These are phyloP conservation scores for Corrigiola litoralis DNA, from an alignment of 179 eudicot genomes.

Conservation along the genomic window DNA sequence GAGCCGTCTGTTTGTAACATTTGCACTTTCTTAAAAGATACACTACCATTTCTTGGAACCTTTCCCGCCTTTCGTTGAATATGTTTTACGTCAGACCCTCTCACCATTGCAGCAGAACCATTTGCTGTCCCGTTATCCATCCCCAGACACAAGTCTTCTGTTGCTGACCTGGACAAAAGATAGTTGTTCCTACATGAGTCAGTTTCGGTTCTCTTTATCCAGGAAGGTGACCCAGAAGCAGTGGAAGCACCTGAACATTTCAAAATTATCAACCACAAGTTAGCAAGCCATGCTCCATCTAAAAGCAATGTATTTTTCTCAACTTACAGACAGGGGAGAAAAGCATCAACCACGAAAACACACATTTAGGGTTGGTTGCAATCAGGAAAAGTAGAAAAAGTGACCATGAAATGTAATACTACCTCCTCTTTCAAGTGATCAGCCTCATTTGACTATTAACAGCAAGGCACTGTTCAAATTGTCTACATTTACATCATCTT, in stretches of 20 bases:
- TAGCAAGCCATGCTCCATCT: background rate
- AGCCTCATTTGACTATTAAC: too few relatives aligned
- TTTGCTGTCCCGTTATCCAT: slow-evolving; percentile 27
- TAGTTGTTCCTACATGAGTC: slow-evolving; percentile 25
- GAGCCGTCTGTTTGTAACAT: slow-evolving; percentile 39
- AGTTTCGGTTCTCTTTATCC: slow-evolving; percentile 38
- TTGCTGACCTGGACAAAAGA: slow-evolving; percentile 28
- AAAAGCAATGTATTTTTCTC: background rate
- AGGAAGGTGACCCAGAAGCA: slow-evolving; percentile 35
- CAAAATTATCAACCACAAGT: background rate
- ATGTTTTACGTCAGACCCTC: slow-evolving; percentile 47
- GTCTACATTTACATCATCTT: too few relatives aligned
- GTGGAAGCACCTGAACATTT: slow-evolving; percentile 17
- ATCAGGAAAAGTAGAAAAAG: too few relatives aligned
- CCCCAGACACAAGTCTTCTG: slow-evolving; percentile 28
- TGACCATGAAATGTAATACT: too few relatives aligned
- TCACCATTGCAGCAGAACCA: slow-evolving; percentile 24
- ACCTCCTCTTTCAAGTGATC: too few relatives aligned
- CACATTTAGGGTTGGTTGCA: too few relatives aligned
- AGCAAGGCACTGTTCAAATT: too few relatives aligned
- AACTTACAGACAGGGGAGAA: too few relatives aligned
- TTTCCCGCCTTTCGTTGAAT: slow-evolving; percentile 44
- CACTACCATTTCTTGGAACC: slow-evolving; percentile 40
- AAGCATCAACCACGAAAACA: too few relatives aligned
- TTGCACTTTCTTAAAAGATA: slow-evolving; percentile 47